Base-by-base conservation (phyloP, 1,284 basidiomycete species). In the Rhodotorula sp. region DNA sequence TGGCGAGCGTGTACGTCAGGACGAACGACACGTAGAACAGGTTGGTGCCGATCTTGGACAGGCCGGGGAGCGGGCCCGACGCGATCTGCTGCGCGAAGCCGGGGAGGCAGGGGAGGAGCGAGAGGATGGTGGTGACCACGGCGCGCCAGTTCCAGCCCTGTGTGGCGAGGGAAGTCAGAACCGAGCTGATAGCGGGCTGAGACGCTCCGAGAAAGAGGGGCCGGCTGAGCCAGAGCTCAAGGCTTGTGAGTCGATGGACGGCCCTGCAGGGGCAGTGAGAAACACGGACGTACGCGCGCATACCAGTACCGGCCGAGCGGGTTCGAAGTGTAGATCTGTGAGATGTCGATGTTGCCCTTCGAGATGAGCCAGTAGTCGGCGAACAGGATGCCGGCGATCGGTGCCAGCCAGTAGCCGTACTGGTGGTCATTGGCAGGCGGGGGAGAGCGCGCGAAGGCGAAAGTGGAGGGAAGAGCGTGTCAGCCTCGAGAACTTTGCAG, bases 111-210 rank as follows among this genome's bases (percentile, higher is more conserved):
- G 54, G 54, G 17, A 55, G 54, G 54, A 55, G 54, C 14, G 54
- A 13, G 54, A 55, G 54, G 14, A 55, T 5, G 7, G 54, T 55
- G 7, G 34, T 16, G 17, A 17, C 27, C 5, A 55, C 54, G 54
- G 54, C 19, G 14, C 54, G 54, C 54, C 54, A 55, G 34, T 55
- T 55, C 54, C 54, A 55, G 25, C 54, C 48, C 48, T 49, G 48
- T 34, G 34, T 34, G 34, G 34, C 34, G 5, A 34, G 34, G 2
- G 3, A 5, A 34, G 34, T 34, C 34, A 34, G 34, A 34, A 49
- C 1, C 3, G 48, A 19, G 19, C 16, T 9, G 48, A 3, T 8
- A 19, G 16, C 48, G 21, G 48, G 8, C 48, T 21, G 17, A 14
- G 16, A 49, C 19, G 16, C 17, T 49, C 16, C 16, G 19, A 49